Evolutionary conservation across 148 eudicot genomes (phyloP).

Genomic region (Pharnaceum exiguum): DNA sequence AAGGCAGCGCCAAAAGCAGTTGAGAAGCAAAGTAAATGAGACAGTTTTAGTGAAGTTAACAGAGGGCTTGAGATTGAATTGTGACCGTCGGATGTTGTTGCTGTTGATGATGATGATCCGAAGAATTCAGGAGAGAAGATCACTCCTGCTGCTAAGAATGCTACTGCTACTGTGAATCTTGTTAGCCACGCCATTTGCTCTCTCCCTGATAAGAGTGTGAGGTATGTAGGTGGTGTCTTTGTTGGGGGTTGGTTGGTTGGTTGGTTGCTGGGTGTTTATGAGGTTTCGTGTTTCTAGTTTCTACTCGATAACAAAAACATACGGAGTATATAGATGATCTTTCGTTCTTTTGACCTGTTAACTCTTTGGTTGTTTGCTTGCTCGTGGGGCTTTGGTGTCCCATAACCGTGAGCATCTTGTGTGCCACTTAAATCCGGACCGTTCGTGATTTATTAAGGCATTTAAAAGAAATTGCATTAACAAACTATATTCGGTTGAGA

Average conservation of each 20-base stretch:
- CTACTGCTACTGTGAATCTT: conserved; percentile 58
- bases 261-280: no score
- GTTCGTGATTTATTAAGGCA: no score
- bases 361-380: no score
- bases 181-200: conserved; percentile 73
- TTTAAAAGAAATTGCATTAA: no score
- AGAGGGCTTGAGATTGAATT: conserved; percentile 26
- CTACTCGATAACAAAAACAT: no score
- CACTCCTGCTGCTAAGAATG: conserved; percentile 71
- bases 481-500: no score
- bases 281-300: no score
- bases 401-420: no score
- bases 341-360: no score
- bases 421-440: no score
- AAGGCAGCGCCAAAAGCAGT: conserved; percentile 94
- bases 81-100: conserved; percentile 30
- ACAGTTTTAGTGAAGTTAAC: conserved; percentile 40
- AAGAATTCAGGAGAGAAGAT: conserved; percentile 85
- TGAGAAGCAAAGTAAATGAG: conserved; percentile 82
- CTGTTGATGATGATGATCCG: conserved; percentile 45
- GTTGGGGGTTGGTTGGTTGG: neutral
- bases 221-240: neutral
- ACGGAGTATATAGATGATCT: no score
- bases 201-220: neutral
- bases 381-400: no score